Evolutionary conservation across 108 stramenopile species (phyloP).

Genomic region (Cafeteria roenbergensis): DNA sequence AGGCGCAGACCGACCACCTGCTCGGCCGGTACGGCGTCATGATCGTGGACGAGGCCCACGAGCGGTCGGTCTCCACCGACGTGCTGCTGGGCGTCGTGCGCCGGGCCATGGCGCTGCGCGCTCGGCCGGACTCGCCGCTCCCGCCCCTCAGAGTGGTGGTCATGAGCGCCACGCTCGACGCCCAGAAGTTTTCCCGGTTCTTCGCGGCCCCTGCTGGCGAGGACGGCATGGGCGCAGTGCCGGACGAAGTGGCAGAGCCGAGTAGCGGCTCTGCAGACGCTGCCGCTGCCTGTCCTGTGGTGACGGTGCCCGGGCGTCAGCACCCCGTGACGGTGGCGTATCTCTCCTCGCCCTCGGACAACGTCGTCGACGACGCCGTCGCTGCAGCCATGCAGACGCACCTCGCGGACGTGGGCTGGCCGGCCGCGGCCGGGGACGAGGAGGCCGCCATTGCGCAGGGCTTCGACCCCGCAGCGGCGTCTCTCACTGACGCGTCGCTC

Average conservation of each 20-base stretch:
- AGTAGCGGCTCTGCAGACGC: too few relatives aligned
- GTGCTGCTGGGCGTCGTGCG: constrained; percentile 78
- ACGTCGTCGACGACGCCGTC: too few relatives aligned
- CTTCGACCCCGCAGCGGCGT: not conserved
- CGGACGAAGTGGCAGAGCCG: too few relatives aligned
- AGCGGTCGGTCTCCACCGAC: constrained; percentile 83
- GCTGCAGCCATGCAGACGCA: not conserved
- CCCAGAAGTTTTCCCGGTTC: constrained; percentile 61
- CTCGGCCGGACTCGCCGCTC: constrained; percentile 15
- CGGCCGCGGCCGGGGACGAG: too few relatives aligned
- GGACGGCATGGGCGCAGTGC: constrained; percentile 19
- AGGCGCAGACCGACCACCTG: constrained; percentile 67
- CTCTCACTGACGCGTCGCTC: constrained; percentile 6
- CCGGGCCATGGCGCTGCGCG: constrained; percentile 55
- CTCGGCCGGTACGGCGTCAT: constrained; percentile 63
- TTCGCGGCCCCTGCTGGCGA: constrained; percentile 31
- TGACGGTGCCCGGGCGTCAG: constrained; percentile 13
- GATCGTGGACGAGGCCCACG: constrained; percentile 91
- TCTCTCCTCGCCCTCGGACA: too few relatives aligned
- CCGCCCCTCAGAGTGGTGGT: constrained; percentile 70
- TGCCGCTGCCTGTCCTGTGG: too few relatives aligned
- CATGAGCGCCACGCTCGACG: constrained; percentile 93
- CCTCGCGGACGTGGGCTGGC: too few relatives aligned
- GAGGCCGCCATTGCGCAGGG: too few relatives aligned
- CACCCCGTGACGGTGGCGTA: constrained; percentile 12